Conservation (phyloP, 192 early-diverging fungal genomes). For the Spinellus fusiger region DNA sequence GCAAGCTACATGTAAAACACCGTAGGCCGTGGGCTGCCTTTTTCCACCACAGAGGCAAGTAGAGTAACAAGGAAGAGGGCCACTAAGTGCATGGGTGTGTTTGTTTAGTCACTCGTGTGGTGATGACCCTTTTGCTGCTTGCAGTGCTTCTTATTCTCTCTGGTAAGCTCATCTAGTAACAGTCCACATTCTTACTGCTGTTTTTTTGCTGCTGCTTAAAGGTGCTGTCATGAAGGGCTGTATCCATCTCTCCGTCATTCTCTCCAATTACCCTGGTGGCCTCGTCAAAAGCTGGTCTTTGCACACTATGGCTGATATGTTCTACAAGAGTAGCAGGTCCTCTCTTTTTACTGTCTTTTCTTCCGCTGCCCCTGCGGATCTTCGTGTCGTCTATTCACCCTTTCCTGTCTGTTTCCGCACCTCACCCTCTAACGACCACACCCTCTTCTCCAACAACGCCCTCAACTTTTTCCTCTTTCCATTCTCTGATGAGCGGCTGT, state of each 20-base stretch:
- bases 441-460: constrained; percentile 6
- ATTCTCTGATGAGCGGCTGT: constrained; percentile 40
- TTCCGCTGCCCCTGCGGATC: background rate
- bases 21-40: constrained; percentile 6
- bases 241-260: constrained; percentile 13
- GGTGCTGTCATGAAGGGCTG: constrained; percentile 30
- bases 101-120: constrained; percentile 11
- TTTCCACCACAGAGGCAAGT: constrained; percentile 26
- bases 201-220: background rate
- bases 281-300: background rate
- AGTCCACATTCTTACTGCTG: background rate
- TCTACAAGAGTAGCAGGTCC: constrained; percentile 2
- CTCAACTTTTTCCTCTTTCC: constrained; percentile 35
- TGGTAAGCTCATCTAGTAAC: constrained; percentile 2
- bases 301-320: background rate
- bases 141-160: constrained; percentile 23
- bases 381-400: constrained; percentile 23
- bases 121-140: constrained; percentile 15
- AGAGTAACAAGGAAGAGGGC: background rate
- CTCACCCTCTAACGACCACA: background rate
- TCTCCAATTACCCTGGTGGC: constrained; percentile 7
- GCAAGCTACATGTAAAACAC: constrained; percentile 10
- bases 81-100: background rate
- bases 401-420: constrained; percentile 26
- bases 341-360: background rate